Evolutionary conservation across 192 early-diverging fungal species (phyloP).

Genomic region (Umbelopsis sp.): DNA sequence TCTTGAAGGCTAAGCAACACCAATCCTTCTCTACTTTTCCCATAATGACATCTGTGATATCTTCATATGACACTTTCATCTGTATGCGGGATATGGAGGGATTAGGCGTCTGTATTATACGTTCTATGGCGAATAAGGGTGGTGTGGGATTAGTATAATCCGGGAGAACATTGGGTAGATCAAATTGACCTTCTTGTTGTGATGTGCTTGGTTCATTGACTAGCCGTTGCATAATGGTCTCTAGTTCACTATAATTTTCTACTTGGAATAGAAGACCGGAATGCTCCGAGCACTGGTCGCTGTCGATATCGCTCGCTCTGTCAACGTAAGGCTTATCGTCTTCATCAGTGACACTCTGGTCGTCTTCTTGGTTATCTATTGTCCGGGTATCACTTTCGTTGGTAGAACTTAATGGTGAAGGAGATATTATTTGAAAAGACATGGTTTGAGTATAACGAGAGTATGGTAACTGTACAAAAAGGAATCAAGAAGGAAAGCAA

Average conservation of each 20-base stretch:
- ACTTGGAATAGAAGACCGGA: not conserved
- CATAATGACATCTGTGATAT: conserved; percentile 21
- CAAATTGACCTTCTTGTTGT: not conserved
- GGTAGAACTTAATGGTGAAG: no score
- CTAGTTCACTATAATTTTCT: conserved; percentile 1
- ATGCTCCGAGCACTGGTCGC: not conserved
- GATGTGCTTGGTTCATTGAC: not conserved
- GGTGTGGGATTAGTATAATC: not conserved
- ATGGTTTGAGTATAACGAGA: no score
- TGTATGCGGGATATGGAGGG: not conserved
- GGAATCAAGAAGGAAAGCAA: no score
- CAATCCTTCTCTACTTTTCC: conserved; percentile 17
- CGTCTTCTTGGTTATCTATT: no score
- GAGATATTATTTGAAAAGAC: no score
- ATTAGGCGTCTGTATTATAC: not conserved
- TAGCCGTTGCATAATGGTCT: not conserved
- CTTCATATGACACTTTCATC: conserved; percentile 1
- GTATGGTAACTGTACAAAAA: no score
- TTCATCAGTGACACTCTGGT: no score
- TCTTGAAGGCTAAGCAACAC: conserved; percentile 40
- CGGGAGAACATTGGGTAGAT: not conserved
- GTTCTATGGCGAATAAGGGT: not conserved
- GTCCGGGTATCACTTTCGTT: no score
- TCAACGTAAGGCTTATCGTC: not conserved
- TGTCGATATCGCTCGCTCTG: not conserved